Base-by-base conservation (phyloP, 2,329 filamentous ascomycete species). In the Aspergillus sp. region DNA sequence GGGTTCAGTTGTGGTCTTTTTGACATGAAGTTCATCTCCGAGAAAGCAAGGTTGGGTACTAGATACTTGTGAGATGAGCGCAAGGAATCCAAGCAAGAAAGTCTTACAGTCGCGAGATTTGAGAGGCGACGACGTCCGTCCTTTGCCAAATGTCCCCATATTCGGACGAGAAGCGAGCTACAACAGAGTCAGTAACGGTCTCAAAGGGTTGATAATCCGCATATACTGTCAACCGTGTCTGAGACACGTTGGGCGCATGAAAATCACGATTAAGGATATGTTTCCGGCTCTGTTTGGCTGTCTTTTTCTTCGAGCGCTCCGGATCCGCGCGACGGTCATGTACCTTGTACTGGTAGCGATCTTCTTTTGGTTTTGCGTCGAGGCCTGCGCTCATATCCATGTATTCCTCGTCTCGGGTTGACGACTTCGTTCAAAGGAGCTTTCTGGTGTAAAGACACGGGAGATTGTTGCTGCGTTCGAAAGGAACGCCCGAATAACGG, bases 331-430 rank as follows among this genome's bases (percentile, higher is more conserved):
- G 13, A 35, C 49, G 47, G 7, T 12, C 44, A 7, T 37, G 25
- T 5, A 46, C 47, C 41, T 71, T 71, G 9, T 69, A 70, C 23
- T 81, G 74, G 58, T 85, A 84, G 30, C 73, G 76, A 56, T 80
- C 75, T 20, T 72, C 65, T 44, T 44, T 72, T 75, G 13, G 79
- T 83, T 62, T 78, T 85, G 53, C 75, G 69, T 27, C 83, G 74
- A 15, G 74, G 64, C 41, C 70, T 70, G 56, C 73, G 81, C 47
- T 79, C 73, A 48, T 76, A 82, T 12, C 53, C 51, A 35, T 52
- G 39, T 20, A 17, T 10, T 23, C 41, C 17, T 35, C 32, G 7
- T 25, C 43, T 23, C 38, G 30, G n/a, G 2, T 6, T 19, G 10
- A 9, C 22, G 13, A 7, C 13, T 25, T 19, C 12, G 17, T 4